phyloP scores from a whole-genome alignment of 176 grass and related monocot genomes.

The Phyllostachys edulis region DNA sequence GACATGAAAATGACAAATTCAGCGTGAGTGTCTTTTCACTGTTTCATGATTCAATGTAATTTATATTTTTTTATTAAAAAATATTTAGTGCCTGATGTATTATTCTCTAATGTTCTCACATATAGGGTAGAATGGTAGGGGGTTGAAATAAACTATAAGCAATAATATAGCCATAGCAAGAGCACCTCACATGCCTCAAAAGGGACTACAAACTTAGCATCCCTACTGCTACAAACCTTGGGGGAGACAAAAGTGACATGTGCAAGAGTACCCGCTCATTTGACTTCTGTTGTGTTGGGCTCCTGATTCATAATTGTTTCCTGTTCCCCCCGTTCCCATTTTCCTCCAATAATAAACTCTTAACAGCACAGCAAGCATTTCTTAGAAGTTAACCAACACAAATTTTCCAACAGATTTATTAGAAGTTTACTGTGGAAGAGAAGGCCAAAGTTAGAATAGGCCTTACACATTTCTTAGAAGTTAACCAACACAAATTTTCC shows the following conservation, averaged over 20 bases:
- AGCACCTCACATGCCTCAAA: slow-evolving; percentile 4
- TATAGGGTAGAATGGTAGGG: background rate
- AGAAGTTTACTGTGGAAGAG: background rate
- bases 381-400: no score
- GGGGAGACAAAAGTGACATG: slow-evolving; percentile 23
- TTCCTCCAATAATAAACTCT: background rate
- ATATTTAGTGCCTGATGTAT: background rate
- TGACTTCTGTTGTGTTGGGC: slow-evolving; percentile 27
- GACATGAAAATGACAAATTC: no score
- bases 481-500: slow-evolving; percentile 27
- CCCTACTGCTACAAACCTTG: background rate
- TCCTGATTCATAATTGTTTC: slow-evolving; percentile 22
- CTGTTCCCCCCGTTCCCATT: background rate
- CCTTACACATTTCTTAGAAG: slow-evolving; percentile 36
- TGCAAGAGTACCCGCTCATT: slow-evolving; percentile 34
- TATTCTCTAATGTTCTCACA: background rate
- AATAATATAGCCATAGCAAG: background rate
- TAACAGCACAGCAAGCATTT: background rate
- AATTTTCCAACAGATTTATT: no score
- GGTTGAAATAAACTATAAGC: background rate
- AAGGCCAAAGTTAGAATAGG: slow-evolving; percentile 22
- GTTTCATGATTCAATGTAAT: background rate
- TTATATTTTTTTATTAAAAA: background rate
- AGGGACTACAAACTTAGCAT: background rate
- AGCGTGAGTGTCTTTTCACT: no score